Base-by-base conservation (phyloP, 768 basidiomycete genomes). In the Amanita jacksonii region DNA sequence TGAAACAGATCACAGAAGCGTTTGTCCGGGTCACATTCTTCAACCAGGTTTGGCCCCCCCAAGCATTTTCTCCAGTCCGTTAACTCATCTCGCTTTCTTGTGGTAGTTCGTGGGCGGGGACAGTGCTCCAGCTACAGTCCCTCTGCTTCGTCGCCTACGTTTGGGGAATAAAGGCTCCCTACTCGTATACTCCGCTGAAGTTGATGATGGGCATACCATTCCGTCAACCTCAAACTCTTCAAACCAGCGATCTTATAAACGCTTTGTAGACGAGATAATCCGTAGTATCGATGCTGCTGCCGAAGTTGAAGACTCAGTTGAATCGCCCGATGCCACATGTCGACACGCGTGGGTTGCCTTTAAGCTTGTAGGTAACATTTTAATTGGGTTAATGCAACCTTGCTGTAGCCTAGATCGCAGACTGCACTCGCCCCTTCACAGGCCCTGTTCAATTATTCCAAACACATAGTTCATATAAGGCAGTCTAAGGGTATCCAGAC, bases 71-170 rank as follows among this genome's bases (percentile, higher is more conserved):
- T 44, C 30, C 30, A 6, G 22, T 31, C 22, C n/a, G 32, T 20
- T 34, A 22, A 25, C 12, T 8, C 19, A 16, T 22, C 38, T 38
- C 16, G 52, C 33, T 20, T 9, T 16, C 37, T 10, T 41, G 18
- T 32, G 2, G 5, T 41, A 90, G 81, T 97, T 94, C 52, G 91
- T 93, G 1, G 90, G 91, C 0, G 91, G 86, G 3, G 90, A 93
- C 47, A 82, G 82, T 0, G 85, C 81, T 0, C 70, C 74, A 28
- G 79, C 73, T 13, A 74, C 81, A 5, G 51, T 85, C 4, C 80
- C 86, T 1, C 57, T 85, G 0, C 72, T 96, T 31, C 64, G 68
- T 31, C 54, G 61, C 9, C 67, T 93, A 19, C 75, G 90, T 13
- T 59, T 60, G 8, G 72, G 73, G 48, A 83, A 85, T 53, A 84